Base-by-base conservation (phyloP, 2,329 filamentous ascomycete genomes). In the Colletotrichum limetticola region DNA sequence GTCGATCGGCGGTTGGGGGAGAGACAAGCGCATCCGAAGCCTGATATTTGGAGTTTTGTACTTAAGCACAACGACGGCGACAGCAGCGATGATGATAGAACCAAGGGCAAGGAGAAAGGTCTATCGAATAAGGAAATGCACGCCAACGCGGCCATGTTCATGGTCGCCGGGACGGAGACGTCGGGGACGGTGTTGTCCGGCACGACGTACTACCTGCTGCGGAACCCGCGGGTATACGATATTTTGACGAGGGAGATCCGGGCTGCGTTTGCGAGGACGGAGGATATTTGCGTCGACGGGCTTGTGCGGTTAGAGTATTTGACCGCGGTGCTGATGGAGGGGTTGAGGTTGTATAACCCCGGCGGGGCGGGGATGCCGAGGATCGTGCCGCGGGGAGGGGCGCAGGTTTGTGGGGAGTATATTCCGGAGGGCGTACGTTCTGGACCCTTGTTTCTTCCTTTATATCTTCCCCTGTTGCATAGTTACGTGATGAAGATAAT, bases 121-220 rank as follows among this genome's bases (percentile, higher is more conserved):
- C 8, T 49, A 7, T 49, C 42, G 7, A 3, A n/a, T 4, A 4
- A 4, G 26, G 63, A 72, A 37, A 71, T 79, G 24, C 58, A 67
- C 4, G 67, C 66, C 55, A 79, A 75, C 11, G 66, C 76, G 8
- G 69, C 75, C 3, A 59, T 71, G 2, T 64, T 82, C n/a, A 77
- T 82, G 53, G 35, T 79, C 2, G 86, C 83, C 0, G 86, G 86
- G 0, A 82, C 80, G 14, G 85, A 87, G 71, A 88, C 86, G 0
- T 86, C 85, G 0, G 85, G 85, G 0, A 85, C 85, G 2, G 76
- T 82, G 9, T 76, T 88, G 5, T 78, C 80, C 0, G 86, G 85
- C 4, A 78, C 79, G 0, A 84, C 84, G 0, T 87, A 82, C 60
- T 78, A 84, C 1, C 78, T 89, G 7, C 66, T 78, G 2, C 76